Base-by-base conservation (phyloP, 768 basidiomycete species). In the Collybia sp. region DNA sequence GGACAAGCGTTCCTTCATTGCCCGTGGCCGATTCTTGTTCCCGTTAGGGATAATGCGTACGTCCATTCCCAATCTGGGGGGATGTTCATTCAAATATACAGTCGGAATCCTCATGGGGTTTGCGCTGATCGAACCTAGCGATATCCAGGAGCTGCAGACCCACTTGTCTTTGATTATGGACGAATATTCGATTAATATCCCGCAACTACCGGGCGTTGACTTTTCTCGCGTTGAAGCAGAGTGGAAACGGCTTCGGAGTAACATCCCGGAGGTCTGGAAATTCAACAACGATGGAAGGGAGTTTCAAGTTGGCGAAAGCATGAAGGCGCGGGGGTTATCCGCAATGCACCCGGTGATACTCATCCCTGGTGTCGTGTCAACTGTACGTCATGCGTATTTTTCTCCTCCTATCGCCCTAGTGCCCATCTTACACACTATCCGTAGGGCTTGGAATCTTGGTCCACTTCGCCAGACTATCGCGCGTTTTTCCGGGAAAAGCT, bases 401-500 rank as follows among this genome's bases (percentile, higher is more conserved):
- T n/a, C n/a, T n/a, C 34, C 6, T 30, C 30, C 38, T 6, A 30
- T 15, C 20, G 12, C 8, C 31, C 8, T 42, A 30, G 8, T 8
- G 25, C 12, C 20, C 36, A 19, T 45, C 42, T 48, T 39, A 35
- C n/a, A 43, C 18, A 17, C 30, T 17, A 20, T 25, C 18, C 19
- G 5, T 49, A 89, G 80, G 85, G 88, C 4, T 68, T 97, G 48
- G 94, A 97, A 59, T 93, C 89, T 6, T 99, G 96, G 95, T 86
- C 89, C 4, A 95, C 95, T 0, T 73, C 80, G 5, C 82, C 85
- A 0, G 89, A 90, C 47, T 88, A 92, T 51, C 80, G 89, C 5
- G 60, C 83, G 0, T 96, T 93, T 71, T 98, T 99, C 62, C 80
- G 94, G n/a, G 86, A 95, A 63, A 86, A 91, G 60, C 60, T 85